Evolutionary conservation across 2,329 filamentous ascomycete genomes (phyloP), one percentile per base, ranked within the genome.

Genomic region (Ilyonectria mors-panacis): DNA sequence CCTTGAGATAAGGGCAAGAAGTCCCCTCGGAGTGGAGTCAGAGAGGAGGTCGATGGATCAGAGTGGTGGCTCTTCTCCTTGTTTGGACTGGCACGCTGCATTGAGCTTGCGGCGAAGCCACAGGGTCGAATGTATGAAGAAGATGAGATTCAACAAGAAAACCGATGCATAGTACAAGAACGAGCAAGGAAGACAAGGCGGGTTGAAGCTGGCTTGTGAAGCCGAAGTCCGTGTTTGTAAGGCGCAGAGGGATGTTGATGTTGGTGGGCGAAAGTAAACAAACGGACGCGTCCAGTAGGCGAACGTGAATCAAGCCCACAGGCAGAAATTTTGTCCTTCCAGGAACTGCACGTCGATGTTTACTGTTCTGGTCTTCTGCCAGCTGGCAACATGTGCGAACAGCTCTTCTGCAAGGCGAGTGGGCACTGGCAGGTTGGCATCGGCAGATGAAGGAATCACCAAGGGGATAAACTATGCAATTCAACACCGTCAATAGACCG

Each of bases 1-100:
- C 54, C 59, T 17, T 64, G 51, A 15, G 82, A 80, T 3, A 81
- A 67, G 6, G 79, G 75, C n/a, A 83, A 76, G 48, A 83, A 82
- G 33, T 81, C 79, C 4, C 80, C 81, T 48, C 75, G 79, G 4
- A 84, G 76, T 4, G 80, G 76, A 12, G 70, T 74, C 15, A 75
- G 64, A 42, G 69, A 63, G 53, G 75, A 72, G 7, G 69, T 69
- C 9, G 73, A 73, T 23, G 73, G 70, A 59, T 76, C 70, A 45
- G 76, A 77, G 55, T 75, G 59, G 10, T 70, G 69, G 35, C 67
- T 69, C 58, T 70, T 70, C 17, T 70, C 59, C 33, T 68, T 70
- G 48, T 39, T 59, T 4, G 47, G 66, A 48, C 39, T 64, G 62
- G 44, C 39, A 58, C 62, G 64, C 55, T 70, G 71, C 74, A 76